Evolutionary conservation across 2,329 filamentous ascomycete genomes (phyloP).

Genomic region (Aurifilum marmelostoma): DNA sequence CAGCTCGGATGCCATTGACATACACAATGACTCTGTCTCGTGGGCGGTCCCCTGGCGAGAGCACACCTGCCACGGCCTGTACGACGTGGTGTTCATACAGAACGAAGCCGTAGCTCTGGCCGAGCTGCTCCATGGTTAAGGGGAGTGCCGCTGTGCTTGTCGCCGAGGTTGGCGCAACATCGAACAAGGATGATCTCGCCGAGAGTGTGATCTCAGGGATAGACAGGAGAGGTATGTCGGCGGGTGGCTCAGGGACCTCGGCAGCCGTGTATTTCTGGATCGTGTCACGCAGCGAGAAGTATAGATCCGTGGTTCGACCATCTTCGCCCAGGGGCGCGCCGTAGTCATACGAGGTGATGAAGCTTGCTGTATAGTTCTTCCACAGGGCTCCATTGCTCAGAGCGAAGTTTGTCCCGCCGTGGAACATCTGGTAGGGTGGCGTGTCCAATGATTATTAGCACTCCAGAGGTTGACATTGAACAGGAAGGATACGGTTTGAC

Average conservation of each 20-base stretch:
- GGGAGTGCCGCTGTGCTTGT: conserved; percentile 36
- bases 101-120: conserved; percentile 48
- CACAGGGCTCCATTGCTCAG: conserved; percentile 52
- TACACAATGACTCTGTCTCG: conserved; percentile 53
- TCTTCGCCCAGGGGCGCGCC: conserved; percentile 54
- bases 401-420: conserved; percentile 55
- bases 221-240: conserved; percentile 38
- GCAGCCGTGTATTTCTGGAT: conserved; percentile 43
- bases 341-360: conserved; percentile 55
- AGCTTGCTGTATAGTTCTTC: conserved; percentile 43
- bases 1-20: conserved; percentile 45
- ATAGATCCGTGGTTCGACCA: conserved; percentile 49
- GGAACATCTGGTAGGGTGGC: conserved; percentile 45
- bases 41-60: conserved; percentile 48
- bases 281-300: conserved; percentile 43
- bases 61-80: conserved; percentile 35
- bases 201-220: conserved; percentile 43
- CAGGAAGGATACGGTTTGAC: background rate
- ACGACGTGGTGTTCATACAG: conserved; percentile 46
- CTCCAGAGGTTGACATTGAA: too few relatives aligned
- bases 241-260: conserved; percentile 43
- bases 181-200: conserved; percentile 45
- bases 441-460: background rate
- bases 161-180: conserved; percentile 34
- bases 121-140: conserved; percentile 49